These are phyloP conservation scores for Filobasidium wieringae DNA, from an alignment of 768 basidiomycete genomes.

Conservation along the genomic window DNA sequence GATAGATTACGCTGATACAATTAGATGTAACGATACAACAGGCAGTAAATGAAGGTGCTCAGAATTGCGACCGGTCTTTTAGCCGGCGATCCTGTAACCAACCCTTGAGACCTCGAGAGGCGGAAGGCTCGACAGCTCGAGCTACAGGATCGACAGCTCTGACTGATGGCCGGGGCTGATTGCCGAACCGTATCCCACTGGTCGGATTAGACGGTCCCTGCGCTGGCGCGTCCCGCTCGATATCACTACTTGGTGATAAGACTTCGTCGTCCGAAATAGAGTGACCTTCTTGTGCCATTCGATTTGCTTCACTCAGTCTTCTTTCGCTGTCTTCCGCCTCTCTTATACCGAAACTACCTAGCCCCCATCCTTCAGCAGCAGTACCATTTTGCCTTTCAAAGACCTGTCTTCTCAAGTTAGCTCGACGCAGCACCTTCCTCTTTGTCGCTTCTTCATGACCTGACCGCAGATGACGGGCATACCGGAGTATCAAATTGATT, in stretches of 20 bases:
- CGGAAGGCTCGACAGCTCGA: neutral
- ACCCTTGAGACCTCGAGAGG: neutral
- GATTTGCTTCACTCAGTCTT: constrained; percentile 14
- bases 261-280: neutral
- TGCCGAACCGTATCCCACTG: neutral
- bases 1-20: too few relatives aligned
- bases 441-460: constrained; percentile 35
- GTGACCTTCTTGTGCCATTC: neutral
- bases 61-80: neutral
- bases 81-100: neutral
- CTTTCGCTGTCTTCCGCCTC: constrained; percentile 40
- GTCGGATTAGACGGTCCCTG: neutral
- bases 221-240: neutral
- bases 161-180: neutral
- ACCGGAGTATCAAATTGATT: constrained; percentile 26
- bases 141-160: neutral
- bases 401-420: constrained; percentile 43
- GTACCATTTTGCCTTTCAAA: constrained; percentile 44
- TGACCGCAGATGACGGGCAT: constrained; percentile 25
- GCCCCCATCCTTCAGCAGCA: constrained; percentile 52
- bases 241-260: neutral
- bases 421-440: constrained; percentile 25
- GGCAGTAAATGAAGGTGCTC: too few relatives aligned
- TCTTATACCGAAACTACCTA: constrained; percentile 57
- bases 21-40: too few relatives aligned